Conservation (phyloP, 441 rosid genomes). For the Hura crepitans region DNA sequence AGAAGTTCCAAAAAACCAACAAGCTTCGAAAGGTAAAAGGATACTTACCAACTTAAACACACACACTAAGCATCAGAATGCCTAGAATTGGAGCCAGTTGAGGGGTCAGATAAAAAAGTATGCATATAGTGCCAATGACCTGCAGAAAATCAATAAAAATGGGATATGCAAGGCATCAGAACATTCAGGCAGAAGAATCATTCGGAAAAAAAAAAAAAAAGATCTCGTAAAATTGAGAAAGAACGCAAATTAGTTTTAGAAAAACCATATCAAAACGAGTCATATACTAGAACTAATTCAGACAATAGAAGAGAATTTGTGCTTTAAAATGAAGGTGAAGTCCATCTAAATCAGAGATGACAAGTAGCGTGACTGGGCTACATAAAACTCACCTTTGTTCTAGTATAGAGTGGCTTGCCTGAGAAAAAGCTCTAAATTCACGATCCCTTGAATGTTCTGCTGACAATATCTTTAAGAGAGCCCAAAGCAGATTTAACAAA, state of each 20-base stretch:
- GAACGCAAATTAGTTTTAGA: slow-evolving; percentile 7
- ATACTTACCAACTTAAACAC: slow-evolving; percentile 70
- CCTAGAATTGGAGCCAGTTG: slow-evolving; percentile 91
- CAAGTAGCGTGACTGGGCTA: slow-evolving; percentile 28
- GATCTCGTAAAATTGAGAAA: slow-evolving; percentile 19
- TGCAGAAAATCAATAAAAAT: slow-evolving; percentile 31
- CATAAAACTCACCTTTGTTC: slow-evolving; percentile 59
- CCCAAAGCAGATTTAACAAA: slow-evolving; percentile 83
- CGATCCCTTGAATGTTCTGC: slow-evolving; percentile 93
- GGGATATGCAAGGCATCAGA: slow-evolving; percentile 9
- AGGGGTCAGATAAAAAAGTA: slow-evolving; percentile 71
- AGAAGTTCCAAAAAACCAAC: slow-evolving; percentile 7
- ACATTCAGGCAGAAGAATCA: slow-evolving; percentile 14
- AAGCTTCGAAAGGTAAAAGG: not conserved
- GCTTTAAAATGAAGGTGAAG: slow-evolving; percentile 12
- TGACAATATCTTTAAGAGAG: slow-evolving; percentile 66
- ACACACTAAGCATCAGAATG: slow-evolving; percentile 63
- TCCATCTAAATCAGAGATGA: slow-evolving; percentile 21
- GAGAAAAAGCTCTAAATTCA: slow-evolving; percentile 92
- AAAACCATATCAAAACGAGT: not conserved
- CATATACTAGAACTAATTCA: not conserved
- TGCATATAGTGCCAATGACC: slow-evolving; percentile 79
- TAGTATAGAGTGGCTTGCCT: slow-evolving; percentile 84
- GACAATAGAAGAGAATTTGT: not conserved
- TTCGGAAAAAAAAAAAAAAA: too few species aligned